Evolutionary conservation across 768 basidiomycete species (phyloP).

Genomic region (Lactarius vividus): DNA sequence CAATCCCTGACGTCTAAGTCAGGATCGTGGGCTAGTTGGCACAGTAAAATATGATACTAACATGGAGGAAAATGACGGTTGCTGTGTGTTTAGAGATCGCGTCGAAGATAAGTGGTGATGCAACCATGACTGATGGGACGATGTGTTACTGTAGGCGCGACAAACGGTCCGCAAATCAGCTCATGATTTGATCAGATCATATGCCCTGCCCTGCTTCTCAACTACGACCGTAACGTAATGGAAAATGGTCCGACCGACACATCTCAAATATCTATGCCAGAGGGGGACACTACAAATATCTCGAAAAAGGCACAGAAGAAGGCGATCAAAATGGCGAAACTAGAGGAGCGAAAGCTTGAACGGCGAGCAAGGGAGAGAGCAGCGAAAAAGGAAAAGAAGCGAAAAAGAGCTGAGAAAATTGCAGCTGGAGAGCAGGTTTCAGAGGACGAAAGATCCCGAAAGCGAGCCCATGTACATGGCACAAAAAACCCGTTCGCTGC

Average conservation of each 20-base stretch:
- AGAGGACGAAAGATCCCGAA: slow-evolving; percentile 40
- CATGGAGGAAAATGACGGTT: slow-evolving; percentile 88
- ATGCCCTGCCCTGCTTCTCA: neutral
- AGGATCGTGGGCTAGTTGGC: slow-evolving; percentile 2
- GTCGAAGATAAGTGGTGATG: slow-evolving; percentile 16
- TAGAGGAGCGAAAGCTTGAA: slow-evolving; percentile 64
- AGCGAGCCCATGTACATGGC: slow-evolving; percentile 31
- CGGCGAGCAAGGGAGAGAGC: slow-evolving; percentile 76
- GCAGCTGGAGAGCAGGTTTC: slow-evolving; percentile 60
- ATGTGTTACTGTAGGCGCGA: neutral
- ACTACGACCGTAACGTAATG: slow-evolving; percentile 11
- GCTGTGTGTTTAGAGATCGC: slow-evolving; percentile 69
- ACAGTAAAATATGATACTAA: slow-evolving; percentile 38
- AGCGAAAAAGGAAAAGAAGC: slow-evolving; percentile 71
- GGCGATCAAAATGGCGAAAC: slow-evolving; percentile 65
- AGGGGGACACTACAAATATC: neutral
- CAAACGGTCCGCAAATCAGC: slow-evolving; percentile 15
- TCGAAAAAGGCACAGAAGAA: slow-evolving; percentile 82
- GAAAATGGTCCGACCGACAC: neutral
- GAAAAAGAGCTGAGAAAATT: slow-evolving; percentile 53
- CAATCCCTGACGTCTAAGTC: slow-evolving; percentile 51
- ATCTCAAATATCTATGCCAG: neutral
- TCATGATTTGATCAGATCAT: neutral
- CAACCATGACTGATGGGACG: slow-evolving; percentile 10
- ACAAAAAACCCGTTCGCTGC: slow-evolving; percentile 44